phyloP scores from a whole-genome alignment of 768 basidiomycete species.

The Lepiota brunneoincarnata region DNA sequence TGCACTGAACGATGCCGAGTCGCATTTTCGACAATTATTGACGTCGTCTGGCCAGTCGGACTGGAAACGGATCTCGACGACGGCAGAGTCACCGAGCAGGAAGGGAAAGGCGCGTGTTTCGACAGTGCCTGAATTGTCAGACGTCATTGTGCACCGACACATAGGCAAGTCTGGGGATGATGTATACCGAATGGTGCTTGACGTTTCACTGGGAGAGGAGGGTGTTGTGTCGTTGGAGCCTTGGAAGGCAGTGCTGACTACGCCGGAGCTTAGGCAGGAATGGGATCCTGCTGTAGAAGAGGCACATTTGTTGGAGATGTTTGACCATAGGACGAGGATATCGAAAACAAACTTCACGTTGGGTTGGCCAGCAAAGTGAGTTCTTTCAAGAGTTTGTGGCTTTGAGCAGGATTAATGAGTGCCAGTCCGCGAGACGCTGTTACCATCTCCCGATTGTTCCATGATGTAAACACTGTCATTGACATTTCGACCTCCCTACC shows the following conservation, averaged over 20 bases:
- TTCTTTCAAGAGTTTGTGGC: slow-evolving; percentile 15
- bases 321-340: slow-evolving; percentile 84
- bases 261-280: slow-evolving; percentile 84
- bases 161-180: slow-evolving; percentile 67
- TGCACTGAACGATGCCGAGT: slow-evolving; percentile 72
- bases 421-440: slow-evolving; percentile 88
- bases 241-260: slow-evolving; percentile 79
- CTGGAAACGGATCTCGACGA: slow-evolving; percentile 78
- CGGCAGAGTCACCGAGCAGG: slow-evolving; percentile 37
- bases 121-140: slow-evolving; percentile 55
- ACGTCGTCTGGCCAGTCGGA: slow-evolving; percentile 56
- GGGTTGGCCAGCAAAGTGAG: slow-evolving; percentile 97
- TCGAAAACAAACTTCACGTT: slow-evolving; percentile 88
- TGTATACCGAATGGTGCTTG: slow-evolving; percentile 79
- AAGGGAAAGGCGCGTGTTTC: slow-evolving; percentile 63
- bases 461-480: slow-evolving; percentile 79
- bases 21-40: slow-evolving; percentile 75
- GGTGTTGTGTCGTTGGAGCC: slow-evolving; percentile 57
- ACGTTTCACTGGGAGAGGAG: slow-evolving; percentile 69
- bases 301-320: slow-evolving; percentile 77
- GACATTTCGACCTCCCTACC: slow-evolving; percentile 94
- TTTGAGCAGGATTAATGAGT: slow-evolving; percentile 12
- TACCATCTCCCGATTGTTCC: slow-evolving; percentile 84
- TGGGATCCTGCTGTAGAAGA: slow-evolving; percentile 95
- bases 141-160: slow-evolving; percentile 79